Percentiles rank a stretch among this genome's conserved stretches.
Evolutionary conservation across 2,329 filamentous ascomycete species (phyloP).

Genomic region (Calonectria pauciramosa): DNA sequence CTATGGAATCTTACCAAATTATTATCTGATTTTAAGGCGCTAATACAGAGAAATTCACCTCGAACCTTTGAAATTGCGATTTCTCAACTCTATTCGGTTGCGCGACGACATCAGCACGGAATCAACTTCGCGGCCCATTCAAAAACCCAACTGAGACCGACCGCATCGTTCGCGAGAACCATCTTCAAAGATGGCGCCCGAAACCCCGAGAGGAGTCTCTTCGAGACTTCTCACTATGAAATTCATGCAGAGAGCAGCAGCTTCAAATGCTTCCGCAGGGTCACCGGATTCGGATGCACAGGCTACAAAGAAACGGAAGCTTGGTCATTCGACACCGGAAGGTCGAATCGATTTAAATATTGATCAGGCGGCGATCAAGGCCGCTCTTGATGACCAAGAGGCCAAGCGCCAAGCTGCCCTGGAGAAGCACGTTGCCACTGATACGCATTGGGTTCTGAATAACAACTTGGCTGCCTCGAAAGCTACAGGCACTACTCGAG

Average conservation of each 20-base stretch:
- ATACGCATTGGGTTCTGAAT: slow-evolving; percentile 83
- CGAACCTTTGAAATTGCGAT: background rate
- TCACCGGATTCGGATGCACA: slow-evolving; percentile 64
- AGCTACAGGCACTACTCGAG: slow-evolving; percentile 49
- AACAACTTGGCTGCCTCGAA: slow-evolving; percentile 51
- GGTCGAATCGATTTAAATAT: slow-evolving; percentile 55
- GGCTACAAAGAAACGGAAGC: slow-evolving; percentile 75
- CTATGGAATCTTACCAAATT: background rate
- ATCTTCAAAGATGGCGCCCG: slow-evolving; percentile 57
- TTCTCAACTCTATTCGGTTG: background rate
- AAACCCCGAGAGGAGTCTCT: slow-evolving; percentile 79
- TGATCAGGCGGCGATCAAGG: slow-evolving; percentile 72
- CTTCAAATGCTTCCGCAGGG: slow-evolving; percentile 64
- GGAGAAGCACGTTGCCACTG: slow-evolving; percentile 74
- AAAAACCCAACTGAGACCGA: background rate
- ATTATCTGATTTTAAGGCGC: background rate
- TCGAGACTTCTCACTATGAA: slow-evolving; percentile 94
- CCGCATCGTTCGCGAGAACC: background rate
- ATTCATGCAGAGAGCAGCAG: slow-evolving; percentile 93
- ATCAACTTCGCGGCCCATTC: background rate
- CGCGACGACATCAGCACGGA: background rate
- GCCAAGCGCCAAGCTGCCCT: slow-evolving; percentile 72
- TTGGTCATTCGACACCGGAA: slow-evolving; percentile 54
- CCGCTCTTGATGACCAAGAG: slow-evolving; percentile 76
- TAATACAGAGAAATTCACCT: background rate